Conservation (phyloP, 768 basidiomycete genomes). For the Lyophyllum shimeji region DNA sequence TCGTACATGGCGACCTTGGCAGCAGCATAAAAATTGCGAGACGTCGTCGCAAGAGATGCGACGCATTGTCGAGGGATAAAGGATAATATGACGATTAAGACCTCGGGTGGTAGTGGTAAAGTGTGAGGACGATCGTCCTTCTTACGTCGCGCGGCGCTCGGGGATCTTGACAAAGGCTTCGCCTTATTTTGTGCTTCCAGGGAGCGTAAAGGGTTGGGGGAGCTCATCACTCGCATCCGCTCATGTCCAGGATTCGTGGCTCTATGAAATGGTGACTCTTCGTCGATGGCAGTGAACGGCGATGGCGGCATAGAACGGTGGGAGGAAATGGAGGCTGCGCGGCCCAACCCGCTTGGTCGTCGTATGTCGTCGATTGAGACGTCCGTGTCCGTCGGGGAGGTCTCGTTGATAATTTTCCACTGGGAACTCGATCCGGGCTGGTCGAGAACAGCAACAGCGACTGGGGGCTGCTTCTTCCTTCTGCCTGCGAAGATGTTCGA, state of each 20-base stretch:
- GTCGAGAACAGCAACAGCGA: constrained; percentile 8
- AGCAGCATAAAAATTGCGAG: constrained; percentile 31
- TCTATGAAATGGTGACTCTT: constrained; percentile 19
- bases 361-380: constrained; percentile 39
- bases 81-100: constrained; percentile 32
- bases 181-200: constrained; percentile 20
- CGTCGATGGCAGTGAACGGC: constrained; percentile 23
- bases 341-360: constrained; percentile 44
- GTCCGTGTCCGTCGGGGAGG: constrained; percentile 17
- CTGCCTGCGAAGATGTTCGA: constrained; percentile 21
- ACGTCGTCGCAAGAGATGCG: constrained; percentile 30
- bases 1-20: constrained; percentile 33
- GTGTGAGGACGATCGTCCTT: constrained; percentile 4
- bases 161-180: constrained; percentile 15
- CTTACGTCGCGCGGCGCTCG: not conserved
- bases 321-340: constrained; percentile 35
- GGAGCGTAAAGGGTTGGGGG: constrained; percentile 35
- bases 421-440: not conserved
- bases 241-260: constrained; percentile 7
- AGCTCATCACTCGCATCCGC: constrained; percentile 33
- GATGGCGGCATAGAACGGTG: constrained; percentile 36
- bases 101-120: constrained; percentile 30
- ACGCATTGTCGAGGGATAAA: constrained; percentile 31
- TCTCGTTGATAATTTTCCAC: constrained; percentile 13
- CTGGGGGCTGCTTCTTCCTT: constrained; percentile 14